Evolutionary conservation across 108 stramenopile species (phyloP), one percentile per base, ranked within the genome.

Genomic region (Asterionellopsis glacialis): DNA sequence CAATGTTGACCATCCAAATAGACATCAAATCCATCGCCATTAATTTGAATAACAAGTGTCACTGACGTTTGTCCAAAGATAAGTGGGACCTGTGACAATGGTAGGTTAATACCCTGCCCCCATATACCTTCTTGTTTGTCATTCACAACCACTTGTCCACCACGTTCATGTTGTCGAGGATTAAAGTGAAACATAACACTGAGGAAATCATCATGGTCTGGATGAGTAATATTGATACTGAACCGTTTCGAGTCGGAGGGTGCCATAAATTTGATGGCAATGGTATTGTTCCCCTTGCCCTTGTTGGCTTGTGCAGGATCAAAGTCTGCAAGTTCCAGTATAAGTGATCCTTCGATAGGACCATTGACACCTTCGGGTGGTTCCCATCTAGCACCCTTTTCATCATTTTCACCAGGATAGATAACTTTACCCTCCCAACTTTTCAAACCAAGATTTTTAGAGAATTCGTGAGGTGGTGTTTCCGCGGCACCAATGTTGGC

Each of bases 401-500:
- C 59, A 23, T 73, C 49, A 0, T 56, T 55, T 18, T 66, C 39
- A 0, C 16, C 33, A 3, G 84, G 82, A 47, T 82, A 84, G 18
- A 88, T 47, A n/a, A 80, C 45, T 15, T 72, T 60, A 0, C 85
- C 85, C 18, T 74, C 64, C 19, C 59, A 60, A 12, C 61, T 19
- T 21, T 61, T 64, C 45, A 88, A 63, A 11, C 50, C 72, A 41
- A 88, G 60, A 16, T 69, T 75, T 54, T 85, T 73, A 9, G 85
- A 87, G 52, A 93, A 93, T 22, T 93, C 91, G 61, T 93, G 88
- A 18, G 82, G 75, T 15, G 91, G 91, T 15, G 91, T 93, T 15
- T 72, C 40, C 1, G 59, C 64, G 11, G 51, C 57, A 45, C 55
- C 73, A 27, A 89, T 66, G 61, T 85, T 88, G 53, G 87, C 77